Conservation (phyloP, 1,284 basidiomycete species). For the Termitomyces sp. region DNA sequence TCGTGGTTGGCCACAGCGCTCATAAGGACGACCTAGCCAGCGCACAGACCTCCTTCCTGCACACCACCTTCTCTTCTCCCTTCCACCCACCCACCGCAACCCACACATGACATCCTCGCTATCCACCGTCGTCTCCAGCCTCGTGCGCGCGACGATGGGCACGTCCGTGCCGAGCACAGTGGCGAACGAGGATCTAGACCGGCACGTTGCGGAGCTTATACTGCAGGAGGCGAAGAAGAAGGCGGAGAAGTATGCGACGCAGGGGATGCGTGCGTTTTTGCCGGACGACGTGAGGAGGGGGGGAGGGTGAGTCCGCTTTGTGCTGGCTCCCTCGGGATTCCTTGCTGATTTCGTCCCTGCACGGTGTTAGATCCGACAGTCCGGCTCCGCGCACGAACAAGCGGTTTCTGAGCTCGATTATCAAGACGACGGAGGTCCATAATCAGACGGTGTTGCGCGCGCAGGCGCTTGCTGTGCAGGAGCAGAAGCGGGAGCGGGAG, state of each 20-base stretch:
- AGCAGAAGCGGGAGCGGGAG: slow-evolving; percentile 59
- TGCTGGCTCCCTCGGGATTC: too few species aligned
- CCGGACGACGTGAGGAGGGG: slow-evolving; percentile 35
- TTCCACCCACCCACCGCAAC: not conserved
- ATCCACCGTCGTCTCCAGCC: slow-evolving; percentile 79
- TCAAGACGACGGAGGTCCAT: slow-evolving; percentile 88
- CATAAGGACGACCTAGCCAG: not conserved
- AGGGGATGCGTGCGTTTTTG: slow-evolving; percentile 68
- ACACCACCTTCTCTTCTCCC: not conserved
- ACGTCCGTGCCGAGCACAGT: slow-evolving; percentile 58
- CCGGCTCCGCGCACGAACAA: slow-evolving; percentile 85
- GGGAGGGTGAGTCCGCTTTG: slow-evolving; percentile 19
- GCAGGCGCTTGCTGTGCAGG: slow-evolving; percentile 72
- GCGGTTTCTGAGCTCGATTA: slow-evolving; percentile 83
- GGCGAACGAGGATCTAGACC: slow-evolving; percentile 81
- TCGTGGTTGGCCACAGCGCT: not conserved
- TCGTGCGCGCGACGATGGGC: slow-evolving; percentile 81
- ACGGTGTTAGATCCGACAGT: slow-evolving; percentile 40
- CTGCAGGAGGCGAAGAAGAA: slow-evolving; percentile 88
- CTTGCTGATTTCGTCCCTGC: not conserved
- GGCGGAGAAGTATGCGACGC: slow-evolving; percentile 64
- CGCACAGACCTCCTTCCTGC: too few species aligned
- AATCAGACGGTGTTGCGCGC: slow-evolving; percentile 78
- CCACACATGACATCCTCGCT: slow-evolving; percentile 37
- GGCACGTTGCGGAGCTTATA: slow-evolving; percentile 83